Base-by-base conservation (phyloP, 2,329 filamentous ascomycete genomes). In the Fusarium scirpi region DNA sequence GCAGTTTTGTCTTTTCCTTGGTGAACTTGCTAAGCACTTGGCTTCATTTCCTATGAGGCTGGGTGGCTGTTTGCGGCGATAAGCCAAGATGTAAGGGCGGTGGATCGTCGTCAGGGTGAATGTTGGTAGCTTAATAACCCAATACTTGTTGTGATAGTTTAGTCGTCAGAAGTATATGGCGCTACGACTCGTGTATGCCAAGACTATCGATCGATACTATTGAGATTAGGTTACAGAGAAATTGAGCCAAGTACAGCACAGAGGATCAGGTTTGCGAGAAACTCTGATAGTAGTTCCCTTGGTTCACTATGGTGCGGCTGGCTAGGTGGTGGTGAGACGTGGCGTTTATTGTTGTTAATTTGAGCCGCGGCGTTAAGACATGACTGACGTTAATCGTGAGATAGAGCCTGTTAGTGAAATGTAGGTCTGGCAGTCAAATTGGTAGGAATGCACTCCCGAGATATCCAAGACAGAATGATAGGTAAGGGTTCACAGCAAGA, bases 221-320 rank as follows among this genome's bases (percentile, higher is more conserved):
- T 44, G 15, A 60, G 62, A 38, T n/a, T 32, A 4, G n/a, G 34
- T 45, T 20, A 18, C n/a, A 65, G 62, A 62, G 62, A 66, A 24
- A 66, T 65, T 38, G 34, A 38, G 34, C 34, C 18, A 38, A 38
- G 34, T 38, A n/a, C 18, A 38, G 18, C 34, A 12, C 16, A 12
- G 18, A 38, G 18, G 3, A 12, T 38, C 18, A 7, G 18, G 34
- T 38, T 38, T 38, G 34, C 3, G 5, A 38, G 34, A 38, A 11
- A 6, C 10, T 38, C 18, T 12, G 34, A n/a, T 38, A 30, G 29
- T 6, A 30, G 29, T 15, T 30, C 13, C 12, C 13, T 30, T 30
- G 29, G 47, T 44, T 27, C 41, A 32, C 55, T 29, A 16, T 11
- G 15, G 45, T 53, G 56, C 25, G 30, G 56, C 40, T 61, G 46